Conservation (phyloP, 148 eudicot species). For the Spergularia bocconei region DNA sequence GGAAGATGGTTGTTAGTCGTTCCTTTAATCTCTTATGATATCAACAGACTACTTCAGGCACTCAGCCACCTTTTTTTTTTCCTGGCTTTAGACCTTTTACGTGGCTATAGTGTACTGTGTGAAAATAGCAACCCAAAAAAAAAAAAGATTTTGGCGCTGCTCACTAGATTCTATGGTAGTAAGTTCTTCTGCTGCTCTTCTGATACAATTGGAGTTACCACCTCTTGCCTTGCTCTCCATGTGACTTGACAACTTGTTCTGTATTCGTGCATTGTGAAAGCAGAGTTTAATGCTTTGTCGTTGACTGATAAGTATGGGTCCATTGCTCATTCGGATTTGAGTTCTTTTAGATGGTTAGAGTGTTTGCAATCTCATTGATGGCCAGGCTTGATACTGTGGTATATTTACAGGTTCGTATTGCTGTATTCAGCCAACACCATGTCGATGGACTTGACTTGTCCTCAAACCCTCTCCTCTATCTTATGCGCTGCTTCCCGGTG, state of each 20-base stretch:
- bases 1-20: not conserved
- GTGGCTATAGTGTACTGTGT: too few species aligned
- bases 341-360: not conserved
- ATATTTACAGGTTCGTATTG: constrained; percentile 82
- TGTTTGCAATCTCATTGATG: constrained; percentile 5
- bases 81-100: too few species aligned
- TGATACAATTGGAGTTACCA: not conserved
- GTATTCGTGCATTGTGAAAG: not conserved
- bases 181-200: constrained; percentile 4
- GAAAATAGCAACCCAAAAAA: too few species aligned
- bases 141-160: too few species aligned
- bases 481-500: constrained; percentile 99
- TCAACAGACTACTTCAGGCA: not conserved
- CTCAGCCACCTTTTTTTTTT: too few species aligned
- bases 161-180: too few species aligned
- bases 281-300: too few species aligned
- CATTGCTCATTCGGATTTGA: not conserved
- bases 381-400: constrained; percentile 13
- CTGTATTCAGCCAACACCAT: constrained; percentile 97
- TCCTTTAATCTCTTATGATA: not conserved
- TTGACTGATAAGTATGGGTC: too few species aligned
- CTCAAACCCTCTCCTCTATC: constrained; percentile 90
- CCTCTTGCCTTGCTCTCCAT: not conserved
- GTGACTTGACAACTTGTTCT: not conserved
- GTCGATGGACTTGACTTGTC: constrained; percentile 95